These are phyloP conservation scores for Ophiostoma angusticollis DNA, from an alignment of 2,329 filamentous ascomycete genomes.

Conservation along the genomic window DNA sequence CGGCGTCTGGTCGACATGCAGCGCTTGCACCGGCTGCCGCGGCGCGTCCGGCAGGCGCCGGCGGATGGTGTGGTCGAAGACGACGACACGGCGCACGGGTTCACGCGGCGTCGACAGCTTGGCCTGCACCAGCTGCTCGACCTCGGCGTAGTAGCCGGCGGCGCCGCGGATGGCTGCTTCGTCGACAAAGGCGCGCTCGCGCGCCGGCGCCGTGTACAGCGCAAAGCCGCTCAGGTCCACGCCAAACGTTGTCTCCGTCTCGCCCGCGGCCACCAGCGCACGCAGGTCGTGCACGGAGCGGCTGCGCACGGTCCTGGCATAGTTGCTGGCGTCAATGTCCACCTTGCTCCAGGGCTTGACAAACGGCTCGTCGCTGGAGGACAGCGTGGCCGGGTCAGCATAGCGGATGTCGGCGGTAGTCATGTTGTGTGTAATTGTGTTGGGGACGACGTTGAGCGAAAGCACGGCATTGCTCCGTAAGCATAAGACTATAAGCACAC, in stretches of 20 bases:
- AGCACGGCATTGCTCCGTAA: too few relatives aligned
- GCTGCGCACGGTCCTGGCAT: conserved; percentile 29
- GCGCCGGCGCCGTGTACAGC: conserved; percentile 35
- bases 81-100: conserved; percentile 46
- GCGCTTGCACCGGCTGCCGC: conserved; percentile 53
- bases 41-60: conserved; percentile 38
- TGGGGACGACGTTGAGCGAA: too few relatives aligned
- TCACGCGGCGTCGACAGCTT: conserved; percentile 26
- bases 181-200: conserved; percentile 41
- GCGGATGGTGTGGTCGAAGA: conserved; percentile 63
- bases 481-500: too few relatives aligned
- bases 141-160: conserved; percentile 51
- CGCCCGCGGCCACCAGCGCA: conserved; percentile 33
- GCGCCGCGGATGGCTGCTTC: conserved; percentile 38
- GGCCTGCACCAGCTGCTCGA: conserved; percentile 42
- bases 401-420: conserved; percentile 34
- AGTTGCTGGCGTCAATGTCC: conserved; percentile 45
- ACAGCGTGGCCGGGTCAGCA: conserved; percentile 40
- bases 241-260: too few relatives aligned
- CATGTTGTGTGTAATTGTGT: too few relatives aligned
- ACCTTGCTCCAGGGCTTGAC: conserved; percentile 53
- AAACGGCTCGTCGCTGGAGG: conserved; percentile 20
- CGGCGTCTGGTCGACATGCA: conserved; percentile 62
- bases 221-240: conserved; percentile 48
- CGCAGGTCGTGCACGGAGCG: conserved; percentile 43